phyloP scores from a whole-genome alignment of 2,329 filamentous ascomycete species.

The Neofusicoccum kwambonambiense region DNA sequence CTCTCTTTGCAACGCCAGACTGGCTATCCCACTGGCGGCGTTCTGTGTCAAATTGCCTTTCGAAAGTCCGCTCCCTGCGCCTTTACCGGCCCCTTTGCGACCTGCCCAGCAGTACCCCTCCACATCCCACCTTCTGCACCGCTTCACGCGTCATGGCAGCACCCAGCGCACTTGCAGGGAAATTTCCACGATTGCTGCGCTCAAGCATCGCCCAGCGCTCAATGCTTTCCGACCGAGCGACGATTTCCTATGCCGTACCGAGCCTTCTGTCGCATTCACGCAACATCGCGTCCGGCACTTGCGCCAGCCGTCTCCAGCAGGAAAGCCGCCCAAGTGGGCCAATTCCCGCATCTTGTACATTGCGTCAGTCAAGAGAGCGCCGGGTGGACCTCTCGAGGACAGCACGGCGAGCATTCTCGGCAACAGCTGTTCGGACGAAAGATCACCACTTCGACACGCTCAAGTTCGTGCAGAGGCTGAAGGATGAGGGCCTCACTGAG shows the following conservation, averaged over 20 bases:
- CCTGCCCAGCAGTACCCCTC: background rate
- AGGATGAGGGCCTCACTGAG: conserved; percentile 91
- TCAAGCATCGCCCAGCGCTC: conserved; percentile 37
- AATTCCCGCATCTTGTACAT: background rate
- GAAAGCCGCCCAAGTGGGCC: background rate
- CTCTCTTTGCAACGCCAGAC: background rate
- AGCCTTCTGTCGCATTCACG: conserved; percentile 17
- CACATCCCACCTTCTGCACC: background rate
- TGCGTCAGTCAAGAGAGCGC: background rate
- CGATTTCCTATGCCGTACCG: conserved; percentile 4
- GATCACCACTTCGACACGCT: conserved; percentile 98
- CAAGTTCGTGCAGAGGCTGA: conserved; percentile 89
- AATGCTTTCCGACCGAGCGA: conserved; percentile 26
- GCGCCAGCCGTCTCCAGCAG: background rate
- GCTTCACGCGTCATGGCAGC: conserved; percentile 28
- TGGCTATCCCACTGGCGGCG: background rate
- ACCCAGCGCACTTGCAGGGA: conserved; percentile 25
- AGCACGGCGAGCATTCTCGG: conserved; percentile 58
- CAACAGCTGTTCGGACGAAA: conserved; percentile 51
- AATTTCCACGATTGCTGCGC: conserved; percentile 40
- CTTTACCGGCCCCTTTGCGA: background rate
- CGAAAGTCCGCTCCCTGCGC: background rate
- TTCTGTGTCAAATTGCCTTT: background rate
- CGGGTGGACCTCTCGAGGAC: background rate
- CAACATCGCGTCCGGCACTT: conserved; percentile 18